Conservation (phyloP, 2,329 filamentous ascomycete species). For the Calonectria naviculata region DNA sequence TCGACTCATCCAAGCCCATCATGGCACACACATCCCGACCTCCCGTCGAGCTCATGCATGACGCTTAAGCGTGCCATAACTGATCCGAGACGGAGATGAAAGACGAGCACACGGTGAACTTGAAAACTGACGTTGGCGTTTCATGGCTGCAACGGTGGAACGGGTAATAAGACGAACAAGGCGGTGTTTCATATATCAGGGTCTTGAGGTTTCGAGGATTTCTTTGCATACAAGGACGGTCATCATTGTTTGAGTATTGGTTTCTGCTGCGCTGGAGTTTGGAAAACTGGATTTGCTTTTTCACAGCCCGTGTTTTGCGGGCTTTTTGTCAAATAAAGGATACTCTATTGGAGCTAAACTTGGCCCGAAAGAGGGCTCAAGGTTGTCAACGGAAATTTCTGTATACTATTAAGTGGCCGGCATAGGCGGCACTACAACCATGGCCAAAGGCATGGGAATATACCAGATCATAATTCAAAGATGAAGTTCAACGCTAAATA, state of each 20-base stretch:
- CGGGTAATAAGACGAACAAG: constrained; percentile 9
- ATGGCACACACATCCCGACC: constrained; percentile 71
- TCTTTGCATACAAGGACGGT: constrained; percentile 11
- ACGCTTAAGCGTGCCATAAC: constrained; percentile 39
- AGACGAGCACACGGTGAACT: background rate
- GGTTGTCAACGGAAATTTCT: background rate
- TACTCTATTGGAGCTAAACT: background rate
- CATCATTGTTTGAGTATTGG: constrained; percentile 21
- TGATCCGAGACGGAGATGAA: background rate
- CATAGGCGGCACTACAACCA: background rate
- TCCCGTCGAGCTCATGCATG: constrained; percentile 73
- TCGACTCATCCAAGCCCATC: constrained; percentile 58
- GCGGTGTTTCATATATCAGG: constrained; percentile 13
- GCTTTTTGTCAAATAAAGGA: background rate
- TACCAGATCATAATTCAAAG: background rate
- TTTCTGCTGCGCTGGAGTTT: constrained; percentile 31
- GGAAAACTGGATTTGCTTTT: constrained; percentile 31
- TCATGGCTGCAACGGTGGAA: constrained; percentile 10
- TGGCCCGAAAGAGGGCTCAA: too few species aligned
- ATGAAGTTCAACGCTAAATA: background rate
- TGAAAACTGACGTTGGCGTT: constrained; percentile 30
- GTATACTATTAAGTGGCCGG: background rate
- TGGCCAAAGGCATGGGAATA: background rate
- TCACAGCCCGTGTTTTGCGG: background rate
- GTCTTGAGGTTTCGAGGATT: background rate